Percentiles rank a stretch among this genome's conserved stretches.
Conservation (phyloP, 2,329 filamentous ascomycete genomes). For the Lecanicillium sp. region DNA sequence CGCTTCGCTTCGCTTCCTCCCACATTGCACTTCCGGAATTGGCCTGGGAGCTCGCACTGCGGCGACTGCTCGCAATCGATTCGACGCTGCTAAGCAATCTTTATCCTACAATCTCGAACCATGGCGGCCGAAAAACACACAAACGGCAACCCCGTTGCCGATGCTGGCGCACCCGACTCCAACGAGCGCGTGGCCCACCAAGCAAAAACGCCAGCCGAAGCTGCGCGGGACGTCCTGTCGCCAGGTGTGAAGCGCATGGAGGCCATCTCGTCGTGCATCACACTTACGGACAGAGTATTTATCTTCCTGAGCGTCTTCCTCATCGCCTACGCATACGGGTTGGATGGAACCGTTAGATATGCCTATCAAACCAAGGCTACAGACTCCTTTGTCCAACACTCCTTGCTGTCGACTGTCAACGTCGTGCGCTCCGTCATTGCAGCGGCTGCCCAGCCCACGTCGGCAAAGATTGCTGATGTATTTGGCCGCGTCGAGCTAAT, state of each 20-base stretch:
- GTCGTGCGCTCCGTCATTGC: slow-evolving; percentile 52
- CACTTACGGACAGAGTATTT: slow-evolving; percentile 35
- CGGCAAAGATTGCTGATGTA: slow-evolving; percentile 55
- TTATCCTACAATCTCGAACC: too few relatives aligned
- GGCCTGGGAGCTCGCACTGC: too few relatives aligned
- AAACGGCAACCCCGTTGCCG: too few relatives aligned
- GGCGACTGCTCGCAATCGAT: too few relatives aligned
- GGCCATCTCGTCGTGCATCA: slow-evolving; percentile 40
- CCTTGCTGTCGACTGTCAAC: slow-evolving; percentile 49
- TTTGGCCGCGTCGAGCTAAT: slow-evolving; percentile 55
- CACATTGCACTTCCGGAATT: background rate
- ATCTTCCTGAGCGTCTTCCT: slow-evolving; percentile 51
- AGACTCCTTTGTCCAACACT: slow-evolving; percentile 41
- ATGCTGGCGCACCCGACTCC: too few relatives aligned
- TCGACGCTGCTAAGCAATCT: too few relatives aligned
- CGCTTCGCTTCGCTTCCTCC: too few relatives aligned
- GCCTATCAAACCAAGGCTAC: slow-evolving; percentile 51
- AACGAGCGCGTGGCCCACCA: too few relatives aligned
- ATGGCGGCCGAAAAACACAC: too few relatives aligned
- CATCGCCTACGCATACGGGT: slow-evolving; percentile 50
- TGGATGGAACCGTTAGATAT: slow-evolving; percentile 43
- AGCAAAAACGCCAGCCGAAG: slow-evolving; percentile 18
- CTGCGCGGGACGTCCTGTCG: slow-evolving; percentile 20
- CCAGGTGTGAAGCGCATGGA: slow-evolving; percentile 47
- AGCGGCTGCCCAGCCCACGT: slow-evolving; percentile 49